Conservation (phyloP, 2,329 filamentous ascomycete genomes). For the Xylaria sp. region DNA sequence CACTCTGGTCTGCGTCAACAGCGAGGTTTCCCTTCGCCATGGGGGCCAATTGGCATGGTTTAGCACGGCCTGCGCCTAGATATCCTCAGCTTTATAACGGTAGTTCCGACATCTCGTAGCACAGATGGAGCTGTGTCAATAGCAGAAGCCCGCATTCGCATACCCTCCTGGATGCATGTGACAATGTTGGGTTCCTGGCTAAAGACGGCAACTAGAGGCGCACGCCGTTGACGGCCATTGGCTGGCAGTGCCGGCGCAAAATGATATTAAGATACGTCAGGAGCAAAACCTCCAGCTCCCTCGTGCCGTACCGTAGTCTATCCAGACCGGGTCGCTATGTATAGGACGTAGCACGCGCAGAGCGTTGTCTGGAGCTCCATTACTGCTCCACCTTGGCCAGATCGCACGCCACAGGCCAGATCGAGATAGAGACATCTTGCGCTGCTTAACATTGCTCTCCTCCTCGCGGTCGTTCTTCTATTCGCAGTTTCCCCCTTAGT, state of each 20-base stretch:
- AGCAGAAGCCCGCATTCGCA: not conserved
- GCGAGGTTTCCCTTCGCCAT: not conserved
- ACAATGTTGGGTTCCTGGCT: slow-evolving; percentile 9
- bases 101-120: not conserved
- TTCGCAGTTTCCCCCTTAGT: too few relatives aligned
- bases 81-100: too few relatives aligned
- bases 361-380: not conserved
- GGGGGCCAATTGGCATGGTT: not conserved
- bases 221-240: not conserved
- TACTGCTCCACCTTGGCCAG: not conserved
- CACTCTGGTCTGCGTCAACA: not conserved
- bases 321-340: too few relatives aligned
- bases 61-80: too few relatives aligned
- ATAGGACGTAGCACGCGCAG: too few relatives aligned
- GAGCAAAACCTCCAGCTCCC: slow-evolving; percentile 13
- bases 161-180: slow-evolving; percentile 8
- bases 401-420: slow-evolving; percentile 10
- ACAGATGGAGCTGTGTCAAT: not conserved
- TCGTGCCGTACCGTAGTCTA: too few relatives aligned
- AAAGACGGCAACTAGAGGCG: slow-evolving; percentile 7
- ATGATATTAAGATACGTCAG: slow-evolving; percentile 13
- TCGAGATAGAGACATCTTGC: not conserved
- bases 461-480: too few relatives aligned
- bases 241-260: not conserved
- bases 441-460: not conserved